Percentiles rank a stretch among this genome's conserved stretches.
Conservation (phyloP, 257 asterid genomes). For the Primulina huaijiensis region DNA sequence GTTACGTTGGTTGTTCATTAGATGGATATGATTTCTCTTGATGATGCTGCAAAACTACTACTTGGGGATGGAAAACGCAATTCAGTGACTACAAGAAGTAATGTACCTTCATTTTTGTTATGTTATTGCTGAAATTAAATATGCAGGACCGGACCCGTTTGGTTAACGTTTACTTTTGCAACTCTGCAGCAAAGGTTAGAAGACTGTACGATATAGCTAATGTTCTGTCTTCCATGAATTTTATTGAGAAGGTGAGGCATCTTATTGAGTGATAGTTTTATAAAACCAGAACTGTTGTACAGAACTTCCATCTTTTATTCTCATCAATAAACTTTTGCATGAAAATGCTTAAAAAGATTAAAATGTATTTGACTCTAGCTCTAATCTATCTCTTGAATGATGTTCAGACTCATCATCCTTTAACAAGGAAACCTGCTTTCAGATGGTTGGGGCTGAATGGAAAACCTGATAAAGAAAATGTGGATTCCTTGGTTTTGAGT, state of each 20-base stretch:
- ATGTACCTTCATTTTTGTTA: constrained; percentile 12
- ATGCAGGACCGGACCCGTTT: neutral
- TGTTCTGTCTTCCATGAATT: constrained; percentile 89
- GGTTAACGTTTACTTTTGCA: constrained; percentile 19
- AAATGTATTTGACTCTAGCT: neutral
- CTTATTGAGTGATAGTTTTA: neutral
- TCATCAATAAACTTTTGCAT: neutral
- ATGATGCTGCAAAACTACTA: constrained; percentile 91
- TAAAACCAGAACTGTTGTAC: neutral
- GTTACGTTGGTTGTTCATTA: constrained; percentile 20
- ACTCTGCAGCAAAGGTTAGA: constrained; percentile 85
- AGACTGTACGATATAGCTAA: constrained; percentile 92
- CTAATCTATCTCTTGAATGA: constrained; percentile 21
- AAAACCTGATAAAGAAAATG: constrained; percentile 35
- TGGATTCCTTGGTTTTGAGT: constrained; percentile 27
- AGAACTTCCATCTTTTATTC: neutral
- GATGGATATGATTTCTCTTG: constrained; percentile 94
- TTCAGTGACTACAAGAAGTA: constrained; percentile 90
- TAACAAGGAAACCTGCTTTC: constrained; percentile 91
- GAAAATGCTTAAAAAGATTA: neutral
- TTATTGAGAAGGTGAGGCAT: constrained; percentile 75
- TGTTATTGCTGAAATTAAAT: constrained; percentile 8
- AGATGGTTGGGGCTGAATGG: constrained; percentile 74
- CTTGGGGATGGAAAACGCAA: constrained; percentile 82
- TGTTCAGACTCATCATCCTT: constrained; percentile 84